Evolutionary conservation across 2,329 filamentous ascomycete species (phyloP).

Genomic region (Penicillium sp.): DNA sequence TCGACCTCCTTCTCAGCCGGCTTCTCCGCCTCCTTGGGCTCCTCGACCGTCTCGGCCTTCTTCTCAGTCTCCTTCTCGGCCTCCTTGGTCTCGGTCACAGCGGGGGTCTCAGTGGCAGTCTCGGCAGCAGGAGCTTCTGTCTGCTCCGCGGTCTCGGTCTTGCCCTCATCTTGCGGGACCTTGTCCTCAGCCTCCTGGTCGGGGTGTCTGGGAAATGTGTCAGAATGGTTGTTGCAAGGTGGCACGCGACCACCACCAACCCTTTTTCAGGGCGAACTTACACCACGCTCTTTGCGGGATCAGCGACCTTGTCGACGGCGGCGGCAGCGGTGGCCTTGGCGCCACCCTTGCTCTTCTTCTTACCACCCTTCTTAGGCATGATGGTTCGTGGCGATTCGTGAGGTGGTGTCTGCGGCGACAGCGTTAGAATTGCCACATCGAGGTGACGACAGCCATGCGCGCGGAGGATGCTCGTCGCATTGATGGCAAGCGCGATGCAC

Average conservation of each 20-base stretch:
- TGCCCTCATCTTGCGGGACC: not conserved
- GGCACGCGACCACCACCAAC: conserved; percentile 17
- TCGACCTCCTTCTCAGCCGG: not conserved
- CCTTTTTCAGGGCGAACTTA: conserved; percentile 24
- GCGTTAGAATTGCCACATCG: conserved; percentile 15
- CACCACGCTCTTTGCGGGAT: conserved; percentile 31
- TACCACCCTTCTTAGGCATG: conserved; percentile 39
- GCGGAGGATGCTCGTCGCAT: too few species aligned
- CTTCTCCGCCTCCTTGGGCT: conserved; percentile 7
- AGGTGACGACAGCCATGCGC: conserved; percentile 15
- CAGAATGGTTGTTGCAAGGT: conserved; percentile 2
- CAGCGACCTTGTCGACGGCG: conserved; percentile 27
- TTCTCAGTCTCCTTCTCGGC: conserved; percentile 10
- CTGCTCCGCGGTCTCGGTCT: conserved; percentile 15
- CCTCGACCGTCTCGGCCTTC: conserved; percentile 12
- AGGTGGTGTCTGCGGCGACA: conserved; percentile 4
- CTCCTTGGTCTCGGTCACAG: conserved; percentile 15
- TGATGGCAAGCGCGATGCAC: not conserved
- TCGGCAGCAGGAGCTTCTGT: conserved; percentile 16
- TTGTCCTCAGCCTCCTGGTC: conserved; percentile 24
- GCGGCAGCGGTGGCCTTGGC: conserved; percentile 26
- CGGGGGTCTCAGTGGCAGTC: conserved; percentile 12
- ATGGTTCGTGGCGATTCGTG: conserved; percentile 18
- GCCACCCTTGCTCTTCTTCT: conserved; percentile 30
- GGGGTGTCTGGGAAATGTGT: conserved; percentile 17